Evolutionary conservation across 768 basidiomycete species (phyloP), one percentile per base, ranked within the genome.

Genomic region (Leccinellum albellum): DNA sequence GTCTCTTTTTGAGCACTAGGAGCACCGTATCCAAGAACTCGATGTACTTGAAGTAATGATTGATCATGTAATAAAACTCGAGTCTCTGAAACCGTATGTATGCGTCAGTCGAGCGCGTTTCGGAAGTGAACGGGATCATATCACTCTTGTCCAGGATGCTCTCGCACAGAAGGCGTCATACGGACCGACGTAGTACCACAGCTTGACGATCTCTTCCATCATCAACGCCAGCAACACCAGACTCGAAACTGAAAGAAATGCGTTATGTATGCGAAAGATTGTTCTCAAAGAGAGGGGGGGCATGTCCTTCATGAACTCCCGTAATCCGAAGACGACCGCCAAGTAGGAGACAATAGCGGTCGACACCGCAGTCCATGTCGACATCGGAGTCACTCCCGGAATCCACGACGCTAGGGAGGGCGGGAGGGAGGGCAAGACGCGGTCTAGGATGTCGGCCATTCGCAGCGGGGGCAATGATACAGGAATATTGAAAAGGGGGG

Each of bases 11-110:
- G 64, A 97, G 79, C 20, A 92, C 91, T 52, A 98, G 83, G 82
- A 98, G 97, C 58, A 96, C 82, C 32, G 96, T 98, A 79, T 98
- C 95, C 63, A 94, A 68, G 57, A 98, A 84, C 75, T 98, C 96
- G 62, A 94, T 74, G 75, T 96, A 98, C 74, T 97, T 97, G 83
- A 96, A 91, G 75, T 87, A 93, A 77, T 98, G 97, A 78, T 98
- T 97, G 77, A 97, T 76, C 78, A 98, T 93, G 78, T 98, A 98
- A 78, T 90, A 97, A 66, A 93, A 87, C 75, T 96, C 89, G 75
- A 97, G 79, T 67, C 82, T 83, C 93, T 95, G 69, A 31, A 58
- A 50, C 2, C 32, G 32, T 12, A 17, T 35, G 14, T 49, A 51
- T 49, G 20, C 48, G 47, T 53, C 42, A 62, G 57, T 47, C 12